A percentile compares a stretch with the other conserved stretches of the same genome.
Conservation (phyloP, 2,329 filamentous ascomycete genomes). For the Colletotrichum sp. region DNA sequence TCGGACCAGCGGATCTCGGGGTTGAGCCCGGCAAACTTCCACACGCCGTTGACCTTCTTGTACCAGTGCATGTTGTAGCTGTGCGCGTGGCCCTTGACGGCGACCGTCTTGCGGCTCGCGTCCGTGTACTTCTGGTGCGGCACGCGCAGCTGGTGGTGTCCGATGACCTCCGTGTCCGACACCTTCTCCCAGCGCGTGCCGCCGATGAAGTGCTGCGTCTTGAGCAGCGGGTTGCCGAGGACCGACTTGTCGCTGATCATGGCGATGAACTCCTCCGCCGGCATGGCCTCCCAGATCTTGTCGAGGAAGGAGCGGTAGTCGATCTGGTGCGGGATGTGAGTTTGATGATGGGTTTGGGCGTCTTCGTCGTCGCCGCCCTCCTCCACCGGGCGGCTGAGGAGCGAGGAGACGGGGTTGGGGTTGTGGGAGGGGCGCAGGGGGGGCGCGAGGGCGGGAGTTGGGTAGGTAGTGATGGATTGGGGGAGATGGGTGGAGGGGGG, state of each 20-base stretch:
- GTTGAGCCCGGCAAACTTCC: slow-evolving; percentile 64
- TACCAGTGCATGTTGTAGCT: slow-evolving; percentile 64
- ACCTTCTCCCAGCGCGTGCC: slow-evolving; percentile 62
- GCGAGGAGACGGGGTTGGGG: not conserved
- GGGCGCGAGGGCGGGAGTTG: not conserved
- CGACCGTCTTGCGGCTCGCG: slow-evolving; percentile 48
- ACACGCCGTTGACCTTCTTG: slow-evolving; percentile 60
- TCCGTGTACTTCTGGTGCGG: slow-evolving; percentile 67
- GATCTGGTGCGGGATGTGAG: slow-evolving; percentile 49
- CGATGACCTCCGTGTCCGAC: slow-evolving; percentile 62
- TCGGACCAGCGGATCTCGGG: slow-evolving; percentile 63
- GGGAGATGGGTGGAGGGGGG: slow-evolving; percentile 53
- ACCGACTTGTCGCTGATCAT: slow-evolving; percentile 64
- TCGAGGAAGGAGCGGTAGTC: slow-evolving; percentile 73
- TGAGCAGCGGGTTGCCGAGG: slow-evolving; percentile 64
- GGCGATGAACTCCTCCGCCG: slow-evolving; percentile 63
- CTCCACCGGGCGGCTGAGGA: not conserved
- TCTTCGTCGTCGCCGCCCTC: not conserved
- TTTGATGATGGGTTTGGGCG: not conserved
- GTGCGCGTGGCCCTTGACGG: slow-evolving; percentile 66
- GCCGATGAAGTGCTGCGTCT: slow-evolving; percentile 71
- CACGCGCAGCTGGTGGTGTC: slow-evolving; percentile 66
- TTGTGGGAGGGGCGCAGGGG: not conserved
- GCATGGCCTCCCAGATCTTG: slow-evolving; percentile 66
- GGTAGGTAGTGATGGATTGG: slow-evolving; percentile 55